Evolutionary conservation across 2,329 filamentous ascomycete genomes (phyloP).

Genomic region (Colletotrichum incanum): DNA sequence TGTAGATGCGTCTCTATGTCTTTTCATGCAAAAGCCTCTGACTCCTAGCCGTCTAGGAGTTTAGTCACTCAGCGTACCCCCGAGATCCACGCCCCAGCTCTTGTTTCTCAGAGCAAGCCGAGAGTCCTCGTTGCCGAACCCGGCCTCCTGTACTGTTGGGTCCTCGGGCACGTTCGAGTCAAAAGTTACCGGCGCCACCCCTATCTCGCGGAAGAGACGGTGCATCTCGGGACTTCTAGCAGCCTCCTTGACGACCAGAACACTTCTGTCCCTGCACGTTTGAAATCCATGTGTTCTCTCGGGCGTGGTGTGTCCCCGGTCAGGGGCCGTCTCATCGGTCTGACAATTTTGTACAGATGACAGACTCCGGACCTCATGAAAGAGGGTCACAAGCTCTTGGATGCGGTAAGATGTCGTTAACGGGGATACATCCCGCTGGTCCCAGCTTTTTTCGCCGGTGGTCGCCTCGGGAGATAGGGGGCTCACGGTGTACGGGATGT

Average conservation of each 20-base stretch:
- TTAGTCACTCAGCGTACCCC: constrained; percentile 12
- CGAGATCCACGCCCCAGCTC: constrained; percentile 17
- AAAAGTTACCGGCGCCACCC: background rate
- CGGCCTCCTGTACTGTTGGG: background rate
- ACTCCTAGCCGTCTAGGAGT: background rate
- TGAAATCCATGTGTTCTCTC: constrained; percentile 4
- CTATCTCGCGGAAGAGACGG: constrained; percentile 18
- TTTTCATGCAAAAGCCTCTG: background rate
- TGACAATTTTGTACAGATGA: no score
- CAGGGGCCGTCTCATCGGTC: background rate
- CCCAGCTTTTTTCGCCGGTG: background rate
- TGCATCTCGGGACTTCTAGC: background rate
- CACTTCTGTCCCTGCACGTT: background rate
- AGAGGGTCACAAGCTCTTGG: background rate
- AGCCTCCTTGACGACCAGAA: constrained; percentile 4
- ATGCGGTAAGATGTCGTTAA: background rate
- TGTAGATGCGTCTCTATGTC: background rate
- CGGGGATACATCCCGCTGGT: background rate
- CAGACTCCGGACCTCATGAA: background rate
- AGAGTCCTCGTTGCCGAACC: background rate
- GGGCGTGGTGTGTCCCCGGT: background rate
- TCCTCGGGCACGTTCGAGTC: background rate
- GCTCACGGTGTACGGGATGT: constrained; percentile 9
- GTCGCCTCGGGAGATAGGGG: constrained; percentile 1
- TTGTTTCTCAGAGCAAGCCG: no score